These are phyloP conservation scores for Nemania abortiva DNA, from an alignment of 2,329 filamentous ascomycete genomes.

Conservation along the genomic window DNA sequence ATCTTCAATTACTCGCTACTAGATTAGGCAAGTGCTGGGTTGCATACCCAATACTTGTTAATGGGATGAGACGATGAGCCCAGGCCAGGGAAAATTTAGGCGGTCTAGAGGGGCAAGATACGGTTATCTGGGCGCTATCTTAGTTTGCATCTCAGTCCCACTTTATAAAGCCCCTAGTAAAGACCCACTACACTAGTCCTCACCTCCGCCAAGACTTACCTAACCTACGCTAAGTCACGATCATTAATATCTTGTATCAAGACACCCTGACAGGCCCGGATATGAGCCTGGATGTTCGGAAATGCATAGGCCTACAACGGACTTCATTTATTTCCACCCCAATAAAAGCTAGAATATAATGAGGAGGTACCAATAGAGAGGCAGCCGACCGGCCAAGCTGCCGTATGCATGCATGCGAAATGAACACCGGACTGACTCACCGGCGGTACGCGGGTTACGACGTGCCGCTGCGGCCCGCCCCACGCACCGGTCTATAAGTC, in stretches of 20 bases:
- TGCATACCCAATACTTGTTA: background rate
- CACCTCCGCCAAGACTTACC: background rate
- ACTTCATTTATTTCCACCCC: too few relatives aligned
- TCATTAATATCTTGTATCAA: too few relatives aligned
- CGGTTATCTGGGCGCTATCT: constrained; percentile 20
- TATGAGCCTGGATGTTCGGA: too few relatives aligned
- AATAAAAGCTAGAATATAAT: too few relatives aligned
- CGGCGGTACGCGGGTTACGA: constrained; percentile 22
- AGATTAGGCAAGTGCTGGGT: background rate
- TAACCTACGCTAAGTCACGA: too few relatives aligned
- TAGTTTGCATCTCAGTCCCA: constrained; percentile 15
- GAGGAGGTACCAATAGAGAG: too few relatives aligned
- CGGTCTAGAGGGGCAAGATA: constrained; percentile 36
- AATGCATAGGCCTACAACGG: too few relatives aligned
- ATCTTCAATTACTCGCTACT: background rate
- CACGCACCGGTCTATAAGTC: constrained; percentile 10
- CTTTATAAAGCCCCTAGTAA: background rate
- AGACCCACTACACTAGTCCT: background rate
- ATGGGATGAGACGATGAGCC: background rate
- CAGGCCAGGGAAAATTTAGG: constrained; percentile 37
- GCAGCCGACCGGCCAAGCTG: background rate
- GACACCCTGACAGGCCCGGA: too few relatives aligned
- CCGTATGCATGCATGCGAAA: background rate
- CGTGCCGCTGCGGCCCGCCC: constrained; percentile 18
- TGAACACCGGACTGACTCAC: constrained; percentile 26